Base-by-base conservation (phyloP, 306 rosid species). In the Casuarina glauca region DNA sequence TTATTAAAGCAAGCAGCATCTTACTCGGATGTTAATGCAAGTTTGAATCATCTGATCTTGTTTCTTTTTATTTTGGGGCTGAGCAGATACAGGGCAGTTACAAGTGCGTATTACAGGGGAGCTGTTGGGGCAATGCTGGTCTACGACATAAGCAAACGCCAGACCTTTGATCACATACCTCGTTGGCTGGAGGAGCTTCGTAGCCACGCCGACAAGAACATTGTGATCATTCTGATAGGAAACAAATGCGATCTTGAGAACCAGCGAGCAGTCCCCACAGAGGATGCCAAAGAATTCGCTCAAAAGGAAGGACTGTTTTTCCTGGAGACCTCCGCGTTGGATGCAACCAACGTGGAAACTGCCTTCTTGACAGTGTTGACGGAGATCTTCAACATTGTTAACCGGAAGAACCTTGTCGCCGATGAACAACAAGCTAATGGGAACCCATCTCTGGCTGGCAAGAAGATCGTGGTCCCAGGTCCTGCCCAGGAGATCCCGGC, bases 51-150 rank as follows among this genome's bases (percentile, higher is more conserved):
- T 54, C 60, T 63, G 73, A 54, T 68, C 5, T 48, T 48, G 6
- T 74, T 26, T 26, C 32, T 26, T 26, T 26, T 26, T 26, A 13
- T 32, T 74, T 11, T 70, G 70, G 74, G 50, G 60, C 62, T 83
- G 78, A 69, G 68, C 91, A 94, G 98, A 74, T 94, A 94, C 84
- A 84, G 98, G 77, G 98, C 98, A 44, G 98, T 94, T 64, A 94
- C 98, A 50, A 94, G 98, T 74, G 98, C 98, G 75, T 94, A 94
- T 85, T 94, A 94, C 87, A 84, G 98, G 86, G 98, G 97, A 46
- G 98, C 98, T 67, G 95, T 94, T 49, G 98, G 98, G 77, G 98
- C 98, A 81, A 94, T 94, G 98, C 88, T 94, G 78, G 98, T 91
- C 49, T 94, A 91, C 38, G 98, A 94, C 82, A 90, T 94, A 50